These are phyloP conservation scores for Schwanniomyces etchellsii DNA, from an alignment of 1,139 yeast species.

Conservation along the genomic window DNA sequence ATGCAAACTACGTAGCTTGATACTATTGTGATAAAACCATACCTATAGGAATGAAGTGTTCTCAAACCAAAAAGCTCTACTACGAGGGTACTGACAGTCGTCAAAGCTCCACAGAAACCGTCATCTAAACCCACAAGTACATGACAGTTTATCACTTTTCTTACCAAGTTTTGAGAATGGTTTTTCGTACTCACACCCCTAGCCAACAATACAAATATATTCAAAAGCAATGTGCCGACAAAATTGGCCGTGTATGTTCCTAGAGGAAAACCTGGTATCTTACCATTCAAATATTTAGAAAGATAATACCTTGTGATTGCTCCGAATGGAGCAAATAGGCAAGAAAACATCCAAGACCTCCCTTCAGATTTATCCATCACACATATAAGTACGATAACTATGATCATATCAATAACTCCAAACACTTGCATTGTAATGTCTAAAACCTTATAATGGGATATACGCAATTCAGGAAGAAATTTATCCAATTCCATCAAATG, in stretches of 20 bases:
- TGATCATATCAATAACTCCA: constrained; percentile 32
- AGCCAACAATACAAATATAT: constrained; percentile 41
- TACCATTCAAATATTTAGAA: constrained; percentile 42
- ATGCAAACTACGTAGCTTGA: constrained; percentile 31
- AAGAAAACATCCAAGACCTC: constrained; percentile 60
- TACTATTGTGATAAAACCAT: constrained; percentile 28
- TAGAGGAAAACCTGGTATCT: constrained; percentile 39
- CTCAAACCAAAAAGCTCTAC: constrained; percentile 46
- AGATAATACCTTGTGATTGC: constrained; percentile 49
- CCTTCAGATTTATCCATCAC: constrained; percentile 35
- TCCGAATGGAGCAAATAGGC: constrained; percentile 53
- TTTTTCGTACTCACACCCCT: constrained; percentile 26
- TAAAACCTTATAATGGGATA: constrained; percentile 11
- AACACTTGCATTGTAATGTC: constrained; percentile 16
- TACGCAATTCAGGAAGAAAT: constrained; percentile 22
- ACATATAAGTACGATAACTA: constrained; percentile 38
- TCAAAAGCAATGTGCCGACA: constrained; percentile 45
- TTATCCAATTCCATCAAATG: constrained; percentile 34
- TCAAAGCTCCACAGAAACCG: constrained; percentile 67
- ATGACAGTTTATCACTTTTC: constrained; percentile 31
- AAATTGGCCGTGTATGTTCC: constrained; percentile 70
- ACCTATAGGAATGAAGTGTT: constrained; percentile 23
- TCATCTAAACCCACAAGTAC: constrained; percentile 48
- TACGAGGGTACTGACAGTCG: constrained; percentile 67
- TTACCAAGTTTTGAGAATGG: constrained; percentile 16